Evolutionary conservation across 768 basidiomycete genomes (phyloP), one percentile per base, ranked within the genome.

Genomic region (Asterophora lycoperdoides): DNA sequence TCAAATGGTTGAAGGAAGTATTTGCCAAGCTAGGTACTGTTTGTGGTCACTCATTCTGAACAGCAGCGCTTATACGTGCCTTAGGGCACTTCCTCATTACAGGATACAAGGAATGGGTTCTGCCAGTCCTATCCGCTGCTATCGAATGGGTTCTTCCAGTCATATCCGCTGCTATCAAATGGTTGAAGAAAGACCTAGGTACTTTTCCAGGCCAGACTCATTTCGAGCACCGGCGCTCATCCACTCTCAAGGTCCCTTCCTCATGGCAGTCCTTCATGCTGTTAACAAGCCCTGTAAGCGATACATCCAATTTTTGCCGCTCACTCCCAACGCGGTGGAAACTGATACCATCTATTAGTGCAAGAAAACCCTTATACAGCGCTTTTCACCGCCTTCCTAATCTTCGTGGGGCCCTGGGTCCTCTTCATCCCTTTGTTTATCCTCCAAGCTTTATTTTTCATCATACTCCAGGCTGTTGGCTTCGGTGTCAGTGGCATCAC

Each of bases 391-490:
- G 54, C 54, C 9, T 37, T 51, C 1, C 17, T 55, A 20, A 42
- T 61, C 35, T 62, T 60, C 45, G 34, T 62, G 28, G 60, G 60
- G 1, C 60, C 60, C 4, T 60, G 60, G 55, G 55, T 62, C 34
- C 48, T 62, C 8, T 45, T 64, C 13, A 29, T 64, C 9, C 62
- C 62, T 10, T 48, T 62, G 3, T 14, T 60, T 40, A 41, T 58
- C 20, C n/a, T 61, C 0, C 61, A 62, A 30, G 49, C 47, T 26
- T 9, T 52, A 19, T 46, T 56, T 30, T 52, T 59, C 13, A 32
- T 51, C 9, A 13, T 59, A 10, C 40, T 58, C 2, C 34, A 46
- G 32, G 30, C 53, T 17, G 17, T 61, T 2, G 60, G 62, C 3
- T 59, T 64, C 44, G 48, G 51, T 14, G 33, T 52, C 5, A 44